phyloP scores from a whole-genome alignment of 2,329 filamentous ascomycete genomes.

The Beauveria australis region DNA sequence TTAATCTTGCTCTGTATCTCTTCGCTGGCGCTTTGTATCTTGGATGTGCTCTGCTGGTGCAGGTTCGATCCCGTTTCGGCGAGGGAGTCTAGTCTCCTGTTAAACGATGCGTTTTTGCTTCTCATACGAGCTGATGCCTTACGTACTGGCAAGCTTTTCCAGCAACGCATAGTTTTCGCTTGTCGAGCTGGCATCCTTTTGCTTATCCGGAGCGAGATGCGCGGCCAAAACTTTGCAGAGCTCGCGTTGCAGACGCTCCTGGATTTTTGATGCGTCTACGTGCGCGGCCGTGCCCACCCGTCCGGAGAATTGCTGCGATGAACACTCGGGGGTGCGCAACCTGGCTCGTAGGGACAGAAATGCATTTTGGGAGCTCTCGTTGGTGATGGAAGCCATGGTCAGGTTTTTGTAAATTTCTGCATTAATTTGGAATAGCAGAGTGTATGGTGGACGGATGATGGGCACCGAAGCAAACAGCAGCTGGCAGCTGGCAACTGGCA shows the following conservation, averaged over 20 bases:
- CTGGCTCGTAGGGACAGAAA: slow-evolving; percentile 4
- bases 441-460: neutral
- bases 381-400: neutral
- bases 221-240: neutral
- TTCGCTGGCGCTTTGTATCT: neutral
- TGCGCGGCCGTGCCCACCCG: neutral
- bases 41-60: neutral
- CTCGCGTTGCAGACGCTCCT: neutral
- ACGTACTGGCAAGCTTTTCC: slow-evolving; percentile 1
- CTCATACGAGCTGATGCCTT: too few relatives aligned
- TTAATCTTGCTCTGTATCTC: neutral
- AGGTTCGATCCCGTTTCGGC: neutral
- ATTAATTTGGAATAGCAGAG: neutral
- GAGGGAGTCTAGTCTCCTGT: neutral
- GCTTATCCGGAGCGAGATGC: neutral
- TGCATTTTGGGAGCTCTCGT: neutral
- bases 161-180: neutral
- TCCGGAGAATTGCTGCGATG: neutral
- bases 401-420: too few relatives aligned
- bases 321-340: slow-evolving; percentile 4
- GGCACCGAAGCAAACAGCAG: neutral
- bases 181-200: slow-evolving; percentile 9
- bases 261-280: neutral
- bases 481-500: neutral
- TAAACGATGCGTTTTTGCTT: neutral